Evolutionary conservation across 768 basidiomycete genomes (phyloP), one percentile per base, ranked within the genome.

Genomic region (Pisolithus tinctorius): DNA sequence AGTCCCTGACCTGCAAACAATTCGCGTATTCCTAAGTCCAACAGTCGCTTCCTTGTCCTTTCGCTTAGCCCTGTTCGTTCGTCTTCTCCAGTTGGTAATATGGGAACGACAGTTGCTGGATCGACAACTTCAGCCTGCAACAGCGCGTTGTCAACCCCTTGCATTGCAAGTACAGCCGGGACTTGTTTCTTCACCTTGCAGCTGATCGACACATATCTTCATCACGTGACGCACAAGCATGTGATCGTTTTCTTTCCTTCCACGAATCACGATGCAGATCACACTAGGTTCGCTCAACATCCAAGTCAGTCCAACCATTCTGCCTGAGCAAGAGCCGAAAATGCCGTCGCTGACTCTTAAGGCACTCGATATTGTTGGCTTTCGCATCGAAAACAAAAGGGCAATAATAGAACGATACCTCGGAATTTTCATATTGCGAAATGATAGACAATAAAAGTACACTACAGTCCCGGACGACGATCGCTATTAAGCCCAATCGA

Each of bases 1-100:
- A 23, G 44, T 66, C 20, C 37, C 81, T 55, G 58, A 91, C 93
- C 93, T 49, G 93, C 91, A 67, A 97, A 96, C 51, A 95, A 73
- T 52, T 93, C 85, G 4, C 72, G 75, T 16, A 97, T 82, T 3
- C 92, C 93, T 17, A 92, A 74, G 25, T 90, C 88, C 29, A 73
- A 67, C 48, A 97, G 63, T 41, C 88, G 74, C 58, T 68, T 81
- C 57, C 78, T 71, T 45, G 78, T 88, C 63, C 72, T 81, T 59
- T 73, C 74, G 50, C 79, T 77, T 17, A 93, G 69, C 3, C 77
- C 79, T 0, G 73, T 76, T 25, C 61, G 69, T n/a, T 70, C 68
- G 42, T 74, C 70, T 25, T 68, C 66, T 4, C 58, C 62, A 8
- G 66, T 56, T 20, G 58, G 52, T 0, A 74, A 71, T 20, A 88